These are phyloP conservation scores for Chaetomium globosum DNA, from an alignment of 2,329 filamentous ascomycete species.

Conservation along the genomic window DNA sequence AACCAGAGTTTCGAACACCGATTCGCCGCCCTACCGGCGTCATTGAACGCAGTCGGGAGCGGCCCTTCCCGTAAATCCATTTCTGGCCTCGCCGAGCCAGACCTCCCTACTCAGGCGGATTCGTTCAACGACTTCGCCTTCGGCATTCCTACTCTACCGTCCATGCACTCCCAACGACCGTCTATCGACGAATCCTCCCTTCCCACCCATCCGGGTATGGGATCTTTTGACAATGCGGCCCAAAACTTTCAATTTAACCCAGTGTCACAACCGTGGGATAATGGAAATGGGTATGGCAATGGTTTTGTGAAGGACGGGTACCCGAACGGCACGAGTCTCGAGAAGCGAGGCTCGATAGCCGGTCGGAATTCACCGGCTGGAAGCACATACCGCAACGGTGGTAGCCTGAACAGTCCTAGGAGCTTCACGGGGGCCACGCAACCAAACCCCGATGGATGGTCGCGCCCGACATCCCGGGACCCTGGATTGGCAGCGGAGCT, in stretches of 20 bases:
- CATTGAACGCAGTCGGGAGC: slow-evolving; percentile 48
- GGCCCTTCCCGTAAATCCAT: slow-evolving; percentile 56
- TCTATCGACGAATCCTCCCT: slow-evolving; percentile 51
- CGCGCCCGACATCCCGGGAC: slow-evolving; percentile 43
- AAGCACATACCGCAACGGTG: slow-evolving; percentile 39
- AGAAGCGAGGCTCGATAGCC: slow-evolving; percentile 45
- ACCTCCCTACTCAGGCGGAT: slow-evolving; percentile 36
- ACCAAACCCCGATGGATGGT: slow-evolving; percentile 45
- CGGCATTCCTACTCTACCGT: slow-evolving; percentile 44
- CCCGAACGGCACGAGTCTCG: slow-evolving; percentile 38
- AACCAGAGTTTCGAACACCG: slow-evolving; percentile 22
- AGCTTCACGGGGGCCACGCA: slow-evolving; percentile 40
- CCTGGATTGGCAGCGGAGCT: slow-evolving; percentile 36
- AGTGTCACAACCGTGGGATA: slow-evolving; percentile 51
- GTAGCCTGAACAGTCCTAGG: slow-evolving; percentile 40
- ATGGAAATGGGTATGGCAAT: slow-evolving; percentile 41
- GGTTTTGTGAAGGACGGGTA: slow-evolving; percentile 40
- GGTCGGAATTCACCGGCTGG: slow-evolving; percentile 47
- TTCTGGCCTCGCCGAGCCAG: slow-evolving; percentile 57
- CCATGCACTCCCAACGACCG: slow-evolving; percentile 53
- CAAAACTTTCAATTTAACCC: slow-evolving; percentile 54
- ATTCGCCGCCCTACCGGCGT: slow-evolving; percentile 42
- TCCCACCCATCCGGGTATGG: slow-evolving; percentile 48
- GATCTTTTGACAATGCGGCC: slow-evolving; percentile 33
- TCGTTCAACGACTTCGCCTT: slow-evolving; percentile 42